A percentile compares a stretch with the other conserved stretches of the same genome.
Conservation (phyloP, 1,284 basidiomycete species). For the Ceratobasidium sp. region DNA sequence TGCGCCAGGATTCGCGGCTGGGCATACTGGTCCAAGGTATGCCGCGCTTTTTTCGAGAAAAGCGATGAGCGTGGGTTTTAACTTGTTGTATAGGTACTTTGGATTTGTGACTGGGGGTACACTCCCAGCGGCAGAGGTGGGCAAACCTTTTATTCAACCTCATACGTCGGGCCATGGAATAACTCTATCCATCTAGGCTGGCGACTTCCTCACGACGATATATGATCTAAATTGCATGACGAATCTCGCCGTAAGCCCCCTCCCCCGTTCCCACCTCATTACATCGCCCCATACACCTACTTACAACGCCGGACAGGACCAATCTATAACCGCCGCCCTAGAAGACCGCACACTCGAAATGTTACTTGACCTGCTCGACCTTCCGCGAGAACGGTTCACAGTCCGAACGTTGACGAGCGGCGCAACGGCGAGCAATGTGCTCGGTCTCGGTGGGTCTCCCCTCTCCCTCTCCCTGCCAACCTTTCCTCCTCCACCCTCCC, state of each 20-base stretch:
- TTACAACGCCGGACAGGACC: constrained; percentile 49
- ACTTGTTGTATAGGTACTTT: constrained; percentile 57
- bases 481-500: no score
- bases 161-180: neutral
- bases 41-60: neutral
- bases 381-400: constrained; percentile 54
- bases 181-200: constrained; percentile 42
- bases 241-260: constrained; percentile 12
- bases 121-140: constrained; percentile 57
- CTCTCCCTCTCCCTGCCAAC: neutral
- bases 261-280: neutral
- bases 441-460: constrained; percentile 57
- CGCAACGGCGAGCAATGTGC: constrained; percentile 61
- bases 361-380: constrained; percentile 58
- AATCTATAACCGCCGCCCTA: constrained; percentile 57
- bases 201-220: constrained; percentile 51
- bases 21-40: constrained; percentile 55
- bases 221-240: constrained; percentile 57
- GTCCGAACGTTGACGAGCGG: constrained; percentile 62
- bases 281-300: neutral
- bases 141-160: neutral
- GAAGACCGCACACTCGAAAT: constrained; percentile 58
- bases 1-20: constrained; percentile 55
- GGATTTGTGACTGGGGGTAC: constrained; percentile 62
- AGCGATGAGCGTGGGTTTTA: neutral